These are phyloP conservation scores for Arctostaphylos glauca DNA, from an alignment of 148 eudicot genomes.

Conservation along the genomic window DNA sequence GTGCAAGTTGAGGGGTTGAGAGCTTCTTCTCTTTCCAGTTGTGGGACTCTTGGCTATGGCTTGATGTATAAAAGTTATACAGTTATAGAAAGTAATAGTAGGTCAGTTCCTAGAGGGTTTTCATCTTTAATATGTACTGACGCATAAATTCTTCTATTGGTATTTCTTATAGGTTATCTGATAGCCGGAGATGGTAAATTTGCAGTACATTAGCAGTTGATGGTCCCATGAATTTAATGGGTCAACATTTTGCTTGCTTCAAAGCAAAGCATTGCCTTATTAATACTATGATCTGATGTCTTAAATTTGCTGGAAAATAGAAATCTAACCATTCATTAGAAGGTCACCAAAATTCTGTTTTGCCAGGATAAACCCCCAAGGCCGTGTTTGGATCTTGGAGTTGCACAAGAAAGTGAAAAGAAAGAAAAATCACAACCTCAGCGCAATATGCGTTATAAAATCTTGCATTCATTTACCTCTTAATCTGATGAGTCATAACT, in stretches of 20 bases:
- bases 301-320: background rate
- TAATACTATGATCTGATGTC: background rate
- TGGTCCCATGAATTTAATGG: background rate
- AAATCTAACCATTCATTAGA: too few relatives aligned
- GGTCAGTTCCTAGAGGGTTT: background rate
- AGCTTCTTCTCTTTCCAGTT: background rate
- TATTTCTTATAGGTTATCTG: background rate
- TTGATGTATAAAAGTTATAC: background rate
- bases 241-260: background rate
- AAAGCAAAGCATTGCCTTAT: background rate
- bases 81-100: background rate
- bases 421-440: too few relatives aligned
- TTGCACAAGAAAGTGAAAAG: too few relatives aligned
- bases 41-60: background rate
- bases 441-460: too few relatives aligned
- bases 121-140: background rate
- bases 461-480: too few relatives aligned
- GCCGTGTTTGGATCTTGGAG: too few relatives aligned
- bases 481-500: too few relatives aligned
- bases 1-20: constrained; percentile 1
- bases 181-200: background rate
- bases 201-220: background rate
- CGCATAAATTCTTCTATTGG: background rate
- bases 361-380: too few relatives aligned
- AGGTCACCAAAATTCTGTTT: too few relatives aligned